Percentiles rank a stretch among this genome's conserved stretches.
Evolutionary conservation across 2,329 filamentous ascomycete genomes (phyloP).

Genomic region (Ophiosphaerella herpotricha): DNA sequence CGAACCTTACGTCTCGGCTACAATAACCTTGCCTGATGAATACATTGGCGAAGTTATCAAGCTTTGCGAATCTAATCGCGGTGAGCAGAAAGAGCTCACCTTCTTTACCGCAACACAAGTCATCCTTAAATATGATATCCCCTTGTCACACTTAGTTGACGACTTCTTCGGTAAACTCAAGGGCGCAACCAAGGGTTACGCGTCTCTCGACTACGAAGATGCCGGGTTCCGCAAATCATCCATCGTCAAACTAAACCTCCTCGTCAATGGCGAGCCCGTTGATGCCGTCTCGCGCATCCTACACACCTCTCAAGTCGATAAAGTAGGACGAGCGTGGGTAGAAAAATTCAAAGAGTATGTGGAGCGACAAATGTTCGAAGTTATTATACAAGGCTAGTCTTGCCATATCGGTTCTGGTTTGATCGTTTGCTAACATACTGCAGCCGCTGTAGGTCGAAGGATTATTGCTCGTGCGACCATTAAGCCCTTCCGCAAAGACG

Average conservation of each 20-base stretch:
- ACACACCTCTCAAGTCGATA: constrained; percentile 78
- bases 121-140: constrained; percentile 90
- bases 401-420: not conserved
- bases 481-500: constrained; percentile 96
- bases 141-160: constrained; percentile 87
- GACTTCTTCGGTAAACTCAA: constrained; percentile 98
- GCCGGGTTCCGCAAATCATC: constrained; percentile 80
- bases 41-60: constrained; percentile 95
- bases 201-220: constrained; percentile 95
- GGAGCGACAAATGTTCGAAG: constrained; percentile 94
- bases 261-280: constrained; percentile 91
- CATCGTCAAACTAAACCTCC: constrained; percentile 85
- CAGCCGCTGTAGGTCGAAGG: constrained; percentile 75
- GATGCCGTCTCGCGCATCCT: constrained; percentile 93
- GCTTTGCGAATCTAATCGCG: constrained; percentile 87
- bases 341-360: constrained; percentile 97
- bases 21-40: constrained; percentile 89
- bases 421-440: not conserved
- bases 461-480: constrained; percentile 92
- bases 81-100: constrained; percentile 82
- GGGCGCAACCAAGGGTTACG: constrained; percentile 90
- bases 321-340: constrained; percentile 85
- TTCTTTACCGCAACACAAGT: constrained; percentile 94
- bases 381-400: constrained; percentile 73
- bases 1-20: constrained; percentile 78